Evolutionary conservation across 768 basidiomycete genomes (phyloP).

Genomic region (Lactarius pseudohatsudake): DNA sequence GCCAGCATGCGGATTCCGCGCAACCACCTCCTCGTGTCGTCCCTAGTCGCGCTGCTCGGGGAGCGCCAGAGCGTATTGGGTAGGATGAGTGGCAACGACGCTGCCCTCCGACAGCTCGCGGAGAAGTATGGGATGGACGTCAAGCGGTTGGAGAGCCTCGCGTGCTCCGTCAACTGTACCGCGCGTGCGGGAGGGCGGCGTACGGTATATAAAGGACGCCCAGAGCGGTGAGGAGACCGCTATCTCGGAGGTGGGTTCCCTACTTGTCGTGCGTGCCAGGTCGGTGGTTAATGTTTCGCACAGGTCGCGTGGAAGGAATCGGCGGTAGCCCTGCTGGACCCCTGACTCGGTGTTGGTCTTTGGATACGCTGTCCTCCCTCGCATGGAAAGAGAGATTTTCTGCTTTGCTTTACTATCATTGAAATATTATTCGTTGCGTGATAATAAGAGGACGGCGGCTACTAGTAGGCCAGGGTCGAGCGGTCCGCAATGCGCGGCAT

Average conservation of each 20-base stretch:
- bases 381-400: background rate
- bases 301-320: conserved; percentile 23
- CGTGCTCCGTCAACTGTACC: conserved; percentile 63
- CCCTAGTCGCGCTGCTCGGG: conserved; percentile 60
- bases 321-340: background rate
- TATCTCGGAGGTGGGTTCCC: conserved; percentile 48
- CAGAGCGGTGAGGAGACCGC: conserved; percentile 56
- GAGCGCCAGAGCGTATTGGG: conserved; percentile 48
- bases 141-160: conserved; percentile 50
- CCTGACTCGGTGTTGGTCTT: background rate
- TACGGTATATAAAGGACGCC: conserved; percentile 7
- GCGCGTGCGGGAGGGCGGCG: conserved; percentile 48
- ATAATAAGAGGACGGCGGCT: background rate
- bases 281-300: background rate
- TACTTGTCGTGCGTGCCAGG: background rate
- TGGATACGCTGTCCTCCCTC: background rate
- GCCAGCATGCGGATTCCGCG: conserved; percentile 40
- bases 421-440: background rate
- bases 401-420: background rate
- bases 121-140: conserved; percentile 55
- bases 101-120: conserved; percentile 48
- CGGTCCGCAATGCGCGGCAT: background rate
- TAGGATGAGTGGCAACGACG: background rate
- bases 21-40: conserved; percentile 56
- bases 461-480: background rate